phyloP scores from a whole-genome alignment of 1,284 basidiomycete genomes.

The Cryptococcus sp. region DNA sequence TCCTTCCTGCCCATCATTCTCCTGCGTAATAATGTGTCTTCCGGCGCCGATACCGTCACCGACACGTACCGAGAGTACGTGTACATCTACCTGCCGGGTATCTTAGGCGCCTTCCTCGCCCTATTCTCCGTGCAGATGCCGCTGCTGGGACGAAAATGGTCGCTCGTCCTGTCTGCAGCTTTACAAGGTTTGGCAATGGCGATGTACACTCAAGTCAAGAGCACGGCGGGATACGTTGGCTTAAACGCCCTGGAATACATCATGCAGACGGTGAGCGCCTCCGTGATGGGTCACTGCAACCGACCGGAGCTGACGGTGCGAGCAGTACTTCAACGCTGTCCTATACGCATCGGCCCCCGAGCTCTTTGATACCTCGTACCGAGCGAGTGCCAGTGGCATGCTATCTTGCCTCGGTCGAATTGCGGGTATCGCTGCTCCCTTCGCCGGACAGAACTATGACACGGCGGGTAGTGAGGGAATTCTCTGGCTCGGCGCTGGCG shows the following conservation, averaged over 20 bases:
- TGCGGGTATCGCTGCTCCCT: conserved; percentile 21
- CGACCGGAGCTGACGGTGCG: not conserved
- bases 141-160: conserved; percentile 52
- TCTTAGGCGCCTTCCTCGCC: conserved; percentile 48
- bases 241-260: conserved; percentile 53
- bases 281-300: not conserved
- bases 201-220: conserved; percentile 50
- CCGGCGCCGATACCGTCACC: conserved; percentile 40
- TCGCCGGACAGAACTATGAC: conserved; percentile 35
- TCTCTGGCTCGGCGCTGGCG: conserved; percentile 49
- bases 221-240: conserved; percentile 44
- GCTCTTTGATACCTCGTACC: conserved; percentile 51
- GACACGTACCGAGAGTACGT: conserved; percentile 54
- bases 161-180: conserved; percentile 50
- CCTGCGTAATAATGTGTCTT: conserved; percentile 44
- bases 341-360: conserved; percentile 55
- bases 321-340: conserved; percentile 51
- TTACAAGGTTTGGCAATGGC: conserved; percentile 54
- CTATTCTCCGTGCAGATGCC: conserved; percentile 51
- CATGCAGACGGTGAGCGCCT: conserved; percentile 43
- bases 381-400: conserved; percentile 46
- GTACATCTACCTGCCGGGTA: conserved; percentile 50
- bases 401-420: conserved; percentile 20
- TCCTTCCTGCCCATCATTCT: conserved; percentile 53
- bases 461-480: conserved; percentile 32